Conservation (phyloP, 331 rosid genomes). For the Malus hybrid region DNA sequence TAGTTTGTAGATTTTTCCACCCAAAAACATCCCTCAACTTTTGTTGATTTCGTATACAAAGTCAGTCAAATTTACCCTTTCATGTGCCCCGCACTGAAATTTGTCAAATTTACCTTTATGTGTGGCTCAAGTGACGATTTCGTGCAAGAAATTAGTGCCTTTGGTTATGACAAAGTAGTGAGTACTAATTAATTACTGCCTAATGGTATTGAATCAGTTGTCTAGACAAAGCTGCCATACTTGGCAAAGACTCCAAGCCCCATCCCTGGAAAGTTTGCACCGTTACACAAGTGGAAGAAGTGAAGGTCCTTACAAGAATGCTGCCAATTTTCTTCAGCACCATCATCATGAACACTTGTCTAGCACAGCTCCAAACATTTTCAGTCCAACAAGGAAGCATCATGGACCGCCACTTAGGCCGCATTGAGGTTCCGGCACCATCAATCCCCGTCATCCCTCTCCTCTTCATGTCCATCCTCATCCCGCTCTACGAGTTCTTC, state of each 20-base stretch:
- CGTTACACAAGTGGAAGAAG: conserved; percentile 91
- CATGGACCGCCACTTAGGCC: conserved; percentile 57
- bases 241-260: conserved; percentile 33
- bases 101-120: too few relatives aligned
- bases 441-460: conserved; percentile 80
- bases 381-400: conserved; percentile 74
- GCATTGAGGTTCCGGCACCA: conserved; percentile 57
- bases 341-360: conserved; percentile 80
- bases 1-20: too few relatives aligned
- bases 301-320: conserved; percentile 78
- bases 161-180: background rate
- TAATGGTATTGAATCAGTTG: conserved; percentile 39
- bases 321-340: conserved; percentile 77
- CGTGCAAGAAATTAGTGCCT: too few relatives aligned
- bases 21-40: too few relatives aligned
- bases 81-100: too few relatives aligned
- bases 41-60: too few relatives aligned
- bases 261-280: conserved; percentile 67
- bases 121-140: too few relatives aligned
- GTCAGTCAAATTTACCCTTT: too few relatives aligned
- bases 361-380: conserved; percentile 92
- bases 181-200: background rate
- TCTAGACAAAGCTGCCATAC: conserved; percentile 72
- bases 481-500: conserved; percentile 63
- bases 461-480: conserved; percentile 55